Percentiles rank a stretch among this genome's conserved stretches.
Evolutionary conservation across 148 eudicot genomes (phyloP).

Genomic region (Cornus kousa): DNA sequence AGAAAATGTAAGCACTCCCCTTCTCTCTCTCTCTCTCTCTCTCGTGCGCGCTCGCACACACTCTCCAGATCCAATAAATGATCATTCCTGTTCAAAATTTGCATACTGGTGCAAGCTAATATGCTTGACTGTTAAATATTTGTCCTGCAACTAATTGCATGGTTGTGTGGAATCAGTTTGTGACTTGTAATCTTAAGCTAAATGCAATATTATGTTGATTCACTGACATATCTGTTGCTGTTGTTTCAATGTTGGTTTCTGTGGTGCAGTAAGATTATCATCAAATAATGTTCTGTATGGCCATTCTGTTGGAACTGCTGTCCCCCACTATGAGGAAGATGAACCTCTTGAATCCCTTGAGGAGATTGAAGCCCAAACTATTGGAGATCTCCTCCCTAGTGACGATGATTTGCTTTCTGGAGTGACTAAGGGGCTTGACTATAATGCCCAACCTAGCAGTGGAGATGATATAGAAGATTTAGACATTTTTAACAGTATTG

Average conservation of each 20-base stretch:
- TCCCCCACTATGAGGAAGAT: constrained; percentile 58
- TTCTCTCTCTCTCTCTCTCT: background rate
- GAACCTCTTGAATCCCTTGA: constrained; percentile 71
- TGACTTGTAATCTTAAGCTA: background rate
- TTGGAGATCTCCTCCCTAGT: constrained; percentile 86
- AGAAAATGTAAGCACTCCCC: constrained; percentile 53
- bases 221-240: background rate
- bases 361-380: constrained; percentile 91
- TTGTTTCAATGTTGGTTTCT: background rate
- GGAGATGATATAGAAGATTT: constrained; percentile 66
- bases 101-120: background rate
- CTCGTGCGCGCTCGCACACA: no score
- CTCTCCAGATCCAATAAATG: background rate
- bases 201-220: constrained; percentile 4
- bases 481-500: constrained; percentile 74
- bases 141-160: background rate
- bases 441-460: constrained; percentile 25
- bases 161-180: background rate
- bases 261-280: constrained; percentile 54
- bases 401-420: constrained; percentile 87
- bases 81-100: background rate
- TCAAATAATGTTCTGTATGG: constrained; percentile 40
- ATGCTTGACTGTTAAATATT: background rate
- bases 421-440: constrained; percentile 61
- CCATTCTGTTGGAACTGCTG: constrained; percentile 55